Evolutionary conservation across 257 asterid species (phyloP).

Genomic region (Solanum ossicruentum): DNA sequence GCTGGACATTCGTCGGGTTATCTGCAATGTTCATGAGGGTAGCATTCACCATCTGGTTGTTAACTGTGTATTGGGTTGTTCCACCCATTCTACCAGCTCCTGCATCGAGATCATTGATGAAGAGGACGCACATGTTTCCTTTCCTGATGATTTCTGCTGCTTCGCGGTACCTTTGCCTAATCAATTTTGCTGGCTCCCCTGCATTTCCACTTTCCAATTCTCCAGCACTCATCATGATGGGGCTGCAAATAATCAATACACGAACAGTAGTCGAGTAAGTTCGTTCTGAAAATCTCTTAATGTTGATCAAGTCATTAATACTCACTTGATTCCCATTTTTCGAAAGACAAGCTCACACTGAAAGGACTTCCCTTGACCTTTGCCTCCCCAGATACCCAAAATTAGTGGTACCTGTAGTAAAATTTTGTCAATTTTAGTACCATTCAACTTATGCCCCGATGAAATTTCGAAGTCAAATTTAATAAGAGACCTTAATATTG

Average conservation of each 20-base stretch:
- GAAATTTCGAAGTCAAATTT: neutral
- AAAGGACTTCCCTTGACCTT: constrained; percentile 90
- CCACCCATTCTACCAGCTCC: constrained; percentile 92
- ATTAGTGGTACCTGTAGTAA: constrained; percentile 51
- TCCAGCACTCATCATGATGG: constrained; percentile 91
- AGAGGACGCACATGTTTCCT: constrained; percentile 78
- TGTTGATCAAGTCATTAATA: neutral
- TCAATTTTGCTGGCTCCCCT: constrained; percentile 63
- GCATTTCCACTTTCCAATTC: constrained; percentile 66
- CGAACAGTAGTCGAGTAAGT: neutral
- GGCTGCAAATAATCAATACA: constrained; percentile 21
- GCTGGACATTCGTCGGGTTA: constrained; percentile 78
- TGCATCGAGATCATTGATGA: constrained; percentile 85
- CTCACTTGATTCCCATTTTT: constrained; percentile 88
- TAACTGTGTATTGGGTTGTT: constrained; percentile 82
- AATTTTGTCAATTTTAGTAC: neutral
- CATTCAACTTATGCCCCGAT: neutral
- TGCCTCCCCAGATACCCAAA: constrained; percentile 95
- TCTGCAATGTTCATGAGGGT: constrained; percentile 95
- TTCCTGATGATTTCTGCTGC: constrained; percentile 71
- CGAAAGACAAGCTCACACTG: constrained; percentile 81
- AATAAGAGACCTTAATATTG: constrained; percentile 48
- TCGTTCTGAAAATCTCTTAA: neutral
- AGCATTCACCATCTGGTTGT: constrained; percentile 92
- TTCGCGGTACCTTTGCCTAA: constrained; percentile 64